A percentile compares a stretch with the other conserved stretches of the same genome.
These are phyloP conservation scores for Pharnaceum exiguum DNA, from an alignment of 148 eudicot genomes.

Conservation along the genomic window DNA sequence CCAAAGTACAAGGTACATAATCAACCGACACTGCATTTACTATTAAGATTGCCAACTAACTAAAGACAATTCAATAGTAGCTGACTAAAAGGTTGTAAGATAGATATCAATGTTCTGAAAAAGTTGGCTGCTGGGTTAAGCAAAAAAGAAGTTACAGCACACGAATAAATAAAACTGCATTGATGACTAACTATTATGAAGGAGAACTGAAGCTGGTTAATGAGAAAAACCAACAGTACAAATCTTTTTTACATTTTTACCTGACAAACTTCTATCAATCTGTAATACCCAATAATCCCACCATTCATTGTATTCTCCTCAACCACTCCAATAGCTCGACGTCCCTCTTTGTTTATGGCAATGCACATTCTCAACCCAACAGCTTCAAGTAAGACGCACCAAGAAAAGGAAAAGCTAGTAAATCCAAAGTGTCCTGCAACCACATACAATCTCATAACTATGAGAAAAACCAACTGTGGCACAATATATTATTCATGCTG, in stretches of 20 bases:
- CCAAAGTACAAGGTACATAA: neutral
- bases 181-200: no score
- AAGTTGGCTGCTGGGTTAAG: neutral
- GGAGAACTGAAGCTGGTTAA: no score
- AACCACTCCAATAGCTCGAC: slow-evolving; percentile 28
- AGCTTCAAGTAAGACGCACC: neutral
- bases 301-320: slow-evolving; percentile 47
- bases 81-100: neutral
- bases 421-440: slow-evolving; percentile 6
- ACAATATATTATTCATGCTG: no score
- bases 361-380: slow-evolving; percentile 53
- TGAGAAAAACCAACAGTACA: no score
- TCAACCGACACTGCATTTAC: neutral
- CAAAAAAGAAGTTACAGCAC: no score
- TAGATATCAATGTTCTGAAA: neutral
- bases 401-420: neutral
- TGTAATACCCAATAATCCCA: slow-evolving; percentile 54
- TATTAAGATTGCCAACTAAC: neutral
- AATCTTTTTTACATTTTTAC: slow-evolving; percentile 27
- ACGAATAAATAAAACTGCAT: no score
- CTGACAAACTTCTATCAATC: slow-evolving; percentile 68
- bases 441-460: neutral
- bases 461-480: neutral
- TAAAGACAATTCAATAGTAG: no score
- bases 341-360: slow-evolving; percentile 31